Conservation (phyloP, 1,284 basidiomycete genomes). For the Apiotrichum gracile region DNA sequence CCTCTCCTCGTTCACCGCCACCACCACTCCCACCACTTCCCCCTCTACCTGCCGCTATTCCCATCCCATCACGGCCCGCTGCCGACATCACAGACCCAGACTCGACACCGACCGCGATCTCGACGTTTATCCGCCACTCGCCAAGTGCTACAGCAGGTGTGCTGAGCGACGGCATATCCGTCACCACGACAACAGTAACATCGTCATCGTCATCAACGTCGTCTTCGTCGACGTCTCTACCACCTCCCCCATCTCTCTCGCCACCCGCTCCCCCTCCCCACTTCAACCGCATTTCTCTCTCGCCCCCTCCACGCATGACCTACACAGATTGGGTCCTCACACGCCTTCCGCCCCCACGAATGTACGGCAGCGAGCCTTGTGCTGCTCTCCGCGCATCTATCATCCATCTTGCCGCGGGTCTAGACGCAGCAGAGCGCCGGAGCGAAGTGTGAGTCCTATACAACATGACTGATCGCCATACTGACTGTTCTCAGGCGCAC, state of each 20-base stretch:
- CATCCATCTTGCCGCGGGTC: conserved; percentile 27
- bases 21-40: not conserved
- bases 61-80: not conserved
- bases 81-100: not conserved
- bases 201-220: not conserved
- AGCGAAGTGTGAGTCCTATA: conserved; percentile 29
- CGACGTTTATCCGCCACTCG: not conserved
- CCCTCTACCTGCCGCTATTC: not conserved
- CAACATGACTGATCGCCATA: not conserved
- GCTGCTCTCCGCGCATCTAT: conserved; percentile 20
- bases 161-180: not conserved
- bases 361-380: not conserved
- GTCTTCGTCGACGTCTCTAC: not conserved
- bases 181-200: not conserved
- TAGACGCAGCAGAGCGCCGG: conserved; percentile 33
- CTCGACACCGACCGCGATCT: not conserved
- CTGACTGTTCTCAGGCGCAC: conserved; percentile 20
- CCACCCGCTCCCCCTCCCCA: not conserved
- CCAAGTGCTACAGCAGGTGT: not conserved
- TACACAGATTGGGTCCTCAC: conserved; percentile 10
- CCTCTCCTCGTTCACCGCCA: not conserved
- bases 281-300: not conserved
- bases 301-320: not conserved
- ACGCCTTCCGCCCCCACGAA: not conserved
- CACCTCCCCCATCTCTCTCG: too few relatives aligned